Conservation (phyloP, 2,329 filamentous ascomycete genomes). For the Niveomyces coronatus region DNA sequence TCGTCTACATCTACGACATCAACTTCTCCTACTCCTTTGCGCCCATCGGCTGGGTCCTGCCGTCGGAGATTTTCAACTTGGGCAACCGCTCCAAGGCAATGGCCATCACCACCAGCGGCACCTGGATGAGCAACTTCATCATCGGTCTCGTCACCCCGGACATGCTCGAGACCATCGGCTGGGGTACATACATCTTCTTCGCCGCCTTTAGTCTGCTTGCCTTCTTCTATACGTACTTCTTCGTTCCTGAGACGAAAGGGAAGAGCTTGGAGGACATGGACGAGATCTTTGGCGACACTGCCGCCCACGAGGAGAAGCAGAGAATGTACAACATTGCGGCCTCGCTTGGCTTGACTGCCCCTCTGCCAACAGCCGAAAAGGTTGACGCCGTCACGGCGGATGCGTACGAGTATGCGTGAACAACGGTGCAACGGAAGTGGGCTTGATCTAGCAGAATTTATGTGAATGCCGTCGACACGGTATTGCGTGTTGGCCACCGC, state of each 20-base stretch:
- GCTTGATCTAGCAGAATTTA: no score
- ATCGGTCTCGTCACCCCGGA: slow-evolving; percentile 28
- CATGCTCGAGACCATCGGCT: slow-evolving; percentile 41
- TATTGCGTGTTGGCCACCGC: no score
- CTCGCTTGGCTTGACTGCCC: slow-evolving; percentile 16
- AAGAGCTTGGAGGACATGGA: slow-evolving; percentile 48
- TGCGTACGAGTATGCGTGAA: not conserved
- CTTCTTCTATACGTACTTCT: slow-evolving; percentile 39
- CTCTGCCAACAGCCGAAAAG: slow-evolving; percentile 14
- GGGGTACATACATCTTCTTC: slow-evolving; percentile 51
- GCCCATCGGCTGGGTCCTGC: slow-evolving; percentile 55
- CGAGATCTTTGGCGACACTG: slow-evolving; percentile 29
- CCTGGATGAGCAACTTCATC: slow-evolving; percentile 28
- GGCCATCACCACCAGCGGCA: slow-evolving; percentile 43
- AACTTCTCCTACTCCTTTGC: slow-evolving; percentile 54
- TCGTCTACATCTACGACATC: slow-evolving; percentile 54
- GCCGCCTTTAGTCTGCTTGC: slow-evolving; percentile 41
- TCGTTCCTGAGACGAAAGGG: slow-evolving; percentile 49
- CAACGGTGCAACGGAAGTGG: no score
- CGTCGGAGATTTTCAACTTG: slow-evolving; percentile 51
- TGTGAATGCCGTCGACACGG: no score
- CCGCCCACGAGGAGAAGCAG: slow-evolving; percentile 24
- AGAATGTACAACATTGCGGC: slow-evolving; percentile 18
- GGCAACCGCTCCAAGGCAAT: slow-evolving; percentile 50
- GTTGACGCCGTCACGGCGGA: slow-evolving; percentile 3